phyloP scores from a whole-genome alignment of 192 early-diverging fungal species.

The Martensiomyces pterosporus region DNA sequence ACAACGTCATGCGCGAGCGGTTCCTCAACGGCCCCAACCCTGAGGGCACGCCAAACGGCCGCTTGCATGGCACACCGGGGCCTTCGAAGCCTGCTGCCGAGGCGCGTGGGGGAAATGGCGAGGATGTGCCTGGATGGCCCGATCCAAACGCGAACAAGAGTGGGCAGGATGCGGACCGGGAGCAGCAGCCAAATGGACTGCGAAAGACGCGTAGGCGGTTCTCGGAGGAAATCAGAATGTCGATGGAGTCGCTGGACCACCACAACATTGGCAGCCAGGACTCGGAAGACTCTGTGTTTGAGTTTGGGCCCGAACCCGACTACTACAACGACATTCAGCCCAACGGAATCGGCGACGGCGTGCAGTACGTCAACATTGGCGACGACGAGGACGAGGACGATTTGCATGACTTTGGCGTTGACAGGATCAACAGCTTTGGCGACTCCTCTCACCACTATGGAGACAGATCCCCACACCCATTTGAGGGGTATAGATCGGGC shows the following conservation, averaged over 20 bases:
- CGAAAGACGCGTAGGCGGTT: no score
- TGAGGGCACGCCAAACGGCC: no score
- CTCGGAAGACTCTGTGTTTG: slow-evolving; percentile 8
- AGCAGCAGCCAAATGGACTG: no score
- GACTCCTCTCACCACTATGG: background rate
- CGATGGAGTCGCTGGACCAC: slow-evolving; percentile 38
- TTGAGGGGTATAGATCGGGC: no score
- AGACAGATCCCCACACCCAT: background rate
- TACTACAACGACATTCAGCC: background rate
- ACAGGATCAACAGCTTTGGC: slow-evolving; percentile 19
- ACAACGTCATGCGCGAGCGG: slow-evolving; percentile 12
- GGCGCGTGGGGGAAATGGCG: no score
- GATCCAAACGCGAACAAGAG: no score
- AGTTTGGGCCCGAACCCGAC: slow-evolving; percentile 1
- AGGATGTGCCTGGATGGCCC: no score
- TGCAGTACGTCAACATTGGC: slow-evolving; percentile 1
- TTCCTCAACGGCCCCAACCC: slow-evolving; percentile 2
- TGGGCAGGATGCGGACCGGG: no score
- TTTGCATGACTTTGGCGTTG: slow-evolving; percentile 4
- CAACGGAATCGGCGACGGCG: background rate
- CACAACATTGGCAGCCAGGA: slow-evolving; percentile 47
- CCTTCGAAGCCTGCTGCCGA: no score
- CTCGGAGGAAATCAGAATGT: no score
- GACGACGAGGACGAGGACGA: slow-evolving; percentile 1
- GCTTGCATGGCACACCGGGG: no score